Conservation (phyloP, 208 protist species). For the Acanthamoeba lenticulata region DNA sequence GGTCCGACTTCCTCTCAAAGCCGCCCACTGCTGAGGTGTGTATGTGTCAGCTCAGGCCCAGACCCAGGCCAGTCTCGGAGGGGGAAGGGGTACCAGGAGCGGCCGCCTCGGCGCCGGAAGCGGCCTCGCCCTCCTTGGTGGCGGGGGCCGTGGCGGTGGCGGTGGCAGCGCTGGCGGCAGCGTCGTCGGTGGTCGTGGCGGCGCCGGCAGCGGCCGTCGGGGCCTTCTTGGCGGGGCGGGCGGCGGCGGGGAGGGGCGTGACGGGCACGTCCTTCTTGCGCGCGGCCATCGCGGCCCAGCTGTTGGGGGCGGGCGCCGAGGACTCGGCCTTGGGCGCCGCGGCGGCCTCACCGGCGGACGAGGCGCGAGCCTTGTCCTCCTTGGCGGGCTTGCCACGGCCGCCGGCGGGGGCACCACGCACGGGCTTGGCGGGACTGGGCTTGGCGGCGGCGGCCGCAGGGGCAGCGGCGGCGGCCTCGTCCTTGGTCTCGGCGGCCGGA, state of each 20-base stretch:
- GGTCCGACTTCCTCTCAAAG: neutral
- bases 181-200: neutral
- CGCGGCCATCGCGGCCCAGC: neutral
- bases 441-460: neutral
- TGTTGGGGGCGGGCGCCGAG: neutral
- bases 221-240: neutral
- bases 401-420: neutral
- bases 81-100: neutral
- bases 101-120: neutral
- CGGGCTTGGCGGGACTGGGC: neutral
- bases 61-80: neutral
- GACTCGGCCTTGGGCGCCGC: neutral
- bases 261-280: constrained; percentile 7
- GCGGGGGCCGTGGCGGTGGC: neutral
- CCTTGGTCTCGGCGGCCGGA: too few relatives aligned
- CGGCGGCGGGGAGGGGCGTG: neutral
- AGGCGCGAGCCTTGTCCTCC: neutral
- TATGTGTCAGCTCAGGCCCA: neutral
- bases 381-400: neutral
- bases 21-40: neutral
- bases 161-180: neutral
- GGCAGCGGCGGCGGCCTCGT: neutral
- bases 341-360: neutral
- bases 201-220: neutral
- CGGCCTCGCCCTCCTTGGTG: neutral